Evolutionary conservation across 768 basidiomycete genomes (phyloP).

Genomic region (Macrolepiota dolichaula): DNA sequence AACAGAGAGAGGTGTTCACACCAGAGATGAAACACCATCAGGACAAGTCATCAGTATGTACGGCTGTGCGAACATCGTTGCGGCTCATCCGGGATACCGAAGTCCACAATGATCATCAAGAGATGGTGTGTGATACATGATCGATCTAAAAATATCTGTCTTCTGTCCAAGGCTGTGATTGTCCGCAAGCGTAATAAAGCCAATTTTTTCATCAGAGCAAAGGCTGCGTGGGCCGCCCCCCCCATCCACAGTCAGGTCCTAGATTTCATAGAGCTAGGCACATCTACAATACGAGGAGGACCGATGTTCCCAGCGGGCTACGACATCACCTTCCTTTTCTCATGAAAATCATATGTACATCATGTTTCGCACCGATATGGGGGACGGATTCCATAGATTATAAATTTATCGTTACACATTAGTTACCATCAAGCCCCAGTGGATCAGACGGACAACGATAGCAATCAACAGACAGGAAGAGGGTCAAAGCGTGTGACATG

Average conservation of each 20-base stretch:
- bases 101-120: neutral
- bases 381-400: neutral
- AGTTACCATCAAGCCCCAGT: neutral
- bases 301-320: neutral
- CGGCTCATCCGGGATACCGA: neutral
- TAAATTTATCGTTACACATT: constrained; percentile 7
- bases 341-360: neutral
- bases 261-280: too few species aligned
- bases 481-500: neutral
- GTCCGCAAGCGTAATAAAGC: neutral
- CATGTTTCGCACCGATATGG: neutral
- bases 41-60: neutral
- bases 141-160: neutral
- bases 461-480: neutral
- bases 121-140: neutral
- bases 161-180: neutral
- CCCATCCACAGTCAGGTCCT: too few species aligned
- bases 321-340: neutral
- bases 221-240: neutral
- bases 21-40: neutral
- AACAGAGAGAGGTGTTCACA: neutral
- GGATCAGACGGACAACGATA: neutral
- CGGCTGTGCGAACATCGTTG: neutral
- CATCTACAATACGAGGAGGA: neutral
- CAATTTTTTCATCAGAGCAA: neutral